Conservation (phyloP, 2,329 filamentous ascomycete species). For the Cladosporium sp. region DNA sequence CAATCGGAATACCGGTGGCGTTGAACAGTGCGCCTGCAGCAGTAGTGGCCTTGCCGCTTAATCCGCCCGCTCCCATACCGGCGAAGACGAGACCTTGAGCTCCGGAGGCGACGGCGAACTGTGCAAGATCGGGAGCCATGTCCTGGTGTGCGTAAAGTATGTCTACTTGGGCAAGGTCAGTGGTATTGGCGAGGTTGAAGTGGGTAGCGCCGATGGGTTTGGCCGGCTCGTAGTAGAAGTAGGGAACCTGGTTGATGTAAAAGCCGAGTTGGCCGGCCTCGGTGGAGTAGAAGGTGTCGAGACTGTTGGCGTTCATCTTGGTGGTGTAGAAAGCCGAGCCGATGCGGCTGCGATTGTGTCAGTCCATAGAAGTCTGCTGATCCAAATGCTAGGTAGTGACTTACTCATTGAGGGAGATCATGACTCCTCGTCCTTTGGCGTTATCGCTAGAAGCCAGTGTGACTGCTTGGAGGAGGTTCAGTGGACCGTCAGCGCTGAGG, state of each 20-base stretch:
- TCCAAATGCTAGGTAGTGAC: not conserved
- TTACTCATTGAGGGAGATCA: slow-evolving; percentile 57
- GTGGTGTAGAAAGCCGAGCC: slow-evolving; percentile 55
- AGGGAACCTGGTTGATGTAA: slow-evolving; percentile 55
- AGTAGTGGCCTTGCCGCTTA: slow-evolving; percentile 37
- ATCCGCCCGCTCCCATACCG: slow-evolving; percentile 52
- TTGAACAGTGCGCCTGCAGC: slow-evolving; percentile 44
- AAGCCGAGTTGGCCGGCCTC: slow-evolving; percentile 57
- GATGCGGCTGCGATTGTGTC: slow-evolving; percentile 40
- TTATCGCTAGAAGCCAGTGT: slow-evolving; percentile 48
- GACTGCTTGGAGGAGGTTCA: slow-evolving; percentile 59
- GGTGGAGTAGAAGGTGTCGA: slow-evolving; percentile 58
- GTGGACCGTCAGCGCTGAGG: slow-evolving; percentile 59
- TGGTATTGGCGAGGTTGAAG: slow-evolving; percentile 37
- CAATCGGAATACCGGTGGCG: slow-evolving; percentile 46
- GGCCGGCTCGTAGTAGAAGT: slow-evolving; percentile 56
- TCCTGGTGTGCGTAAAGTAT: slow-evolving; percentile 55
- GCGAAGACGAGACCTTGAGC: slow-evolving; percentile 54
- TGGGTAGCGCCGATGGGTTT: slow-evolving; percentile 45
- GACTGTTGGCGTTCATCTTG: slow-evolving; percentile 59
- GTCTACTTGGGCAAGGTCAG: slow-evolving; percentile 50
- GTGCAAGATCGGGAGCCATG: slow-evolving; percentile 41
- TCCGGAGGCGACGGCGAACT: slow-evolving; percentile 46
- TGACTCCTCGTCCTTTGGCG: slow-evolving; percentile 50
- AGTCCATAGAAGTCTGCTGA: not conserved